Base-by-base conservation (phyloP, 2,329 filamentous ascomycete species). In the Xylaria sp. region DNA sequence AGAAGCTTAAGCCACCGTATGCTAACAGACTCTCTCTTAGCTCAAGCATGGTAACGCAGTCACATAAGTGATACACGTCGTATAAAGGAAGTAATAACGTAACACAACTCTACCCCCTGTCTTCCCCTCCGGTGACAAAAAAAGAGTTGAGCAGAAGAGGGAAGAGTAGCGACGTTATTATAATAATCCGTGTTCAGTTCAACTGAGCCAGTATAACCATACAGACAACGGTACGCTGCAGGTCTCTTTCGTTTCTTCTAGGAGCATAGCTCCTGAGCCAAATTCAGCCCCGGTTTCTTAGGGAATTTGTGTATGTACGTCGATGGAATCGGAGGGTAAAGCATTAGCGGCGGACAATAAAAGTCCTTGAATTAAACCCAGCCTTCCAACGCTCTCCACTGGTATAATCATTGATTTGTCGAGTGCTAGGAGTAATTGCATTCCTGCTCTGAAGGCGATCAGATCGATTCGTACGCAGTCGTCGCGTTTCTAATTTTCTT, bases 401-500 rank as follows among this genome's bases (percentile, higher is more conserved):
- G 31, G 18, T 46, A 57, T 23, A 46, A 46, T 46, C 34, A n/a
- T 57, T 56, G 13, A 50, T 55, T 13, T 34, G 25, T 50, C 23
- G 3, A 20, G 46, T 34, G 20, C 18, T 13, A 44, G 2, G 37
- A 20, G 44, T 48, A 9, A 39, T 28, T 12, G 52, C 9, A 18
- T 25, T 50, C n/a, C n/a, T 23, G 37, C 12, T 66, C 28, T 39
- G 15, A 31, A 23, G 34, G 50, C 25, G 12, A 7, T n/a, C 18
- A 13, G 15, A 31, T 68, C 13, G 57, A 13, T 20, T 34, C 23
- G 15, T 5, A 37, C 66, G 28, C 31, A 12, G 12, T 25, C 6
- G 20, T 51, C 12, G 9, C 25, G 15, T 25, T 44, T 7, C 48
- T 72, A 76, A 50, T 71, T 74, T 39, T 77, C 76, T 66, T 78